phyloP scores from a whole-genome alignment of 768 basidiomycete species.

The Suillus placidus region DNA sequence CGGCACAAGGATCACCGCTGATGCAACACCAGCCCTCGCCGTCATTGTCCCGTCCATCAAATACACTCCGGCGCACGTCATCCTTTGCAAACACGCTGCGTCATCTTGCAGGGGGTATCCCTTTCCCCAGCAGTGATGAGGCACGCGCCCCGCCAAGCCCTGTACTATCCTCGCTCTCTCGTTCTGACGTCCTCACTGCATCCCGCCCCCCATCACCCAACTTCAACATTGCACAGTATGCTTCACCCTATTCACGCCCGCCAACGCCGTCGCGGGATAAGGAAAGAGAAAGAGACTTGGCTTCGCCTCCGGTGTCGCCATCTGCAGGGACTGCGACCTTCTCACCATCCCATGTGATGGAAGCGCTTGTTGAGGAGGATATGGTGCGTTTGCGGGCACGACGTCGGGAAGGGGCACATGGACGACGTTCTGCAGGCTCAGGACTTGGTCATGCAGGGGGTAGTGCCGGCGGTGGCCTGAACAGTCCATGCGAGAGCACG shows the following conservation, averaged over 20 bases:
- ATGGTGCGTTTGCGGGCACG: conserved; percentile 87
- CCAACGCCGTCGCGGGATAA: conserved; percentile 40
- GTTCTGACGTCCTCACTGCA: conserved; percentile 37
- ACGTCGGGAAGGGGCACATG: conserved; percentile 44
- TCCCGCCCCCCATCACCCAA: conserved; percentile 80
- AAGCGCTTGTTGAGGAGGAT: conserved; percentile 90
- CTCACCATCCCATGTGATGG: conserved; percentile 78
- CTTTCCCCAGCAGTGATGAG: conserved; percentile 70
- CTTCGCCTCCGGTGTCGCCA: conserved; percentile 36
- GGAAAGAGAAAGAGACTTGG: conserved; percentile 26
- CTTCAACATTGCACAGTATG: conserved; percentile 74
- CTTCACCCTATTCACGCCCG: conserved; percentile 71
- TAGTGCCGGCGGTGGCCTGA: conserved; percentile 45
- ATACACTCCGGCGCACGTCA: conserved; percentile 75
- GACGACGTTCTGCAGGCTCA: conserved; percentile 43
- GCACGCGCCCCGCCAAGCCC: conserved; percentile 42
- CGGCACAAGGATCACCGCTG: conserved; percentile 53
- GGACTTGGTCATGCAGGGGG: conserved; percentile 27
- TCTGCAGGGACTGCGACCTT: conserved; percentile 53
- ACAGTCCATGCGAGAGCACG: conserved; percentile 75
- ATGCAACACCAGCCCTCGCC: conserved; percentile 49
- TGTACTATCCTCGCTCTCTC: conserved; percentile 22
- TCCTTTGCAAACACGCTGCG: conserved; percentile 80
- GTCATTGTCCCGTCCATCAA: conserved; percentile 52
- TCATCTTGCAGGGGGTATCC: conserved; percentile 67